These are phyloP conservation scores for Ganoderma lingzhi DNA, from an alignment of 1,284 basidiomycete genomes.

Conservation along the genomic window DNA sequence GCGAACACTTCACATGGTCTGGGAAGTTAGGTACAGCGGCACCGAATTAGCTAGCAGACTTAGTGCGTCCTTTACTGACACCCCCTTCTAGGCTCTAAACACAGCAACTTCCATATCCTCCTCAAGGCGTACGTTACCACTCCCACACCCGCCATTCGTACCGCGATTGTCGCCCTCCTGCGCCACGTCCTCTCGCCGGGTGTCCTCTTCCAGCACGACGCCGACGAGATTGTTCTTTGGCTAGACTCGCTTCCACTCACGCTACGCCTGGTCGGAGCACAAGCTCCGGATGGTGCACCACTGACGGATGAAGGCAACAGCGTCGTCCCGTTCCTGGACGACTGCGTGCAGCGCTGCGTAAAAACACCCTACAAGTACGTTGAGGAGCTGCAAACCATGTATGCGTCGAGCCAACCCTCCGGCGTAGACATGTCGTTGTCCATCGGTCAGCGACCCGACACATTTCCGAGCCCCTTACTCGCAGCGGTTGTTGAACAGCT, in stretches of 20 bases:
- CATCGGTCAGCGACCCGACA: constrained; percentile 31
- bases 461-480: constrained; percentile 73
- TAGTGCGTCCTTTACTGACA: constrained; percentile 5
- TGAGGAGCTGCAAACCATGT: constrained; percentile 64
- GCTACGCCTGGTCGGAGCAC: constrained; percentile 43
- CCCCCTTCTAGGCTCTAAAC: constrained; percentile 45
- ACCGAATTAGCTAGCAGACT: neutral
- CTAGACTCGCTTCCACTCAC: constrained; percentile 63
- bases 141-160: constrained; percentile 58
- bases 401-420: constrained; percentile 14
- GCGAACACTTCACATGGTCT: constrained; percentile 81
- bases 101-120: constrained; percentile 72
- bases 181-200: constrained; percentile 70
- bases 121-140: constrained; percentile 68
- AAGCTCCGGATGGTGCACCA: constrained; percentile 58
- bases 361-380: constrained; percentile 91
- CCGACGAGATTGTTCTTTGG: constrained; percentile 81
- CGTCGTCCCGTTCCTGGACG: constrained; percentile 83
- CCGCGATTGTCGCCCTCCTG: constrained; percentile 65
- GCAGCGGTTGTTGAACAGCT: constrained; percentile 84
- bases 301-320: constrained; percentile 66
- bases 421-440: constrained; percentile 15
- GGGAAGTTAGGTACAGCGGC: constrained; percentile 68
- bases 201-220: constrained; percentile 85
- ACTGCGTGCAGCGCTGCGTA: constrained; percentile 84